Conservation (phyloP, 192 early-diverging fungal species). For the Radiomyces spectabilis region DNA sequence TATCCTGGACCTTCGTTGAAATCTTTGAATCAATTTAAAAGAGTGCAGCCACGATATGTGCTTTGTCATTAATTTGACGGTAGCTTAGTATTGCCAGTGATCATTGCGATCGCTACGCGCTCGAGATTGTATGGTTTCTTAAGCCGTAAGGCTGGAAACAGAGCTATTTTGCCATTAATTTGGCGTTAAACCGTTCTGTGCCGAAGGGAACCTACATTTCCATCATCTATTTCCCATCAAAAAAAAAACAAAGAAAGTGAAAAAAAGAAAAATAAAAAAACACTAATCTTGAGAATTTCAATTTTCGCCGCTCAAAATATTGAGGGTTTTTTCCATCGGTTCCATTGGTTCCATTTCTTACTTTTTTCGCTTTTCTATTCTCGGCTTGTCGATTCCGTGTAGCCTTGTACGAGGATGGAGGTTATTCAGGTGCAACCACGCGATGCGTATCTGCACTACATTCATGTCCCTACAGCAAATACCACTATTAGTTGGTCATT, state of each 20-base stretch:
- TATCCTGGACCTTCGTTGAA: not conserved
- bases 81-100: conserved; percentile 23
- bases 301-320: too few species aligned
- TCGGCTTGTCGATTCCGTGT: not conserved
- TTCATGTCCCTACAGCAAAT: conserved; percentile 63
- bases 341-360: too few species aligned
- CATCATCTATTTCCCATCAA: not conserved
- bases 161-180: conserved; percentile 10
- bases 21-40: conserved; percentile 13
- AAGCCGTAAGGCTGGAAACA: conserved; percentile 6
- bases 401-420: too few species aligned
- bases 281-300: too few species aligned
- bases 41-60: conserved; percentile 25
- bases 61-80: conserved; percentile 6
- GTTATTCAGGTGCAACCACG: conserved; percentile 66
- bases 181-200: conserved; percentile 7
- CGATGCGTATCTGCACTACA: conserved; percentile 74
- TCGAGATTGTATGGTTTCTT: conserved; percentile 8
- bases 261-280: not conserved
- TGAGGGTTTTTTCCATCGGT: not conserved
- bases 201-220: conserved; percentile 16
- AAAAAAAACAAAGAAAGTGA: conserved; percentile 1
- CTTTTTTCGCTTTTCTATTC: not conserved
- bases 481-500: conserved; percentile 87
- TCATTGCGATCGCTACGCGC: conserved; percentile 14